Evolutionary conservation across 805 yeast species (phyloP).

Genomic region (Kazachstania kunashirensis): DNA sequence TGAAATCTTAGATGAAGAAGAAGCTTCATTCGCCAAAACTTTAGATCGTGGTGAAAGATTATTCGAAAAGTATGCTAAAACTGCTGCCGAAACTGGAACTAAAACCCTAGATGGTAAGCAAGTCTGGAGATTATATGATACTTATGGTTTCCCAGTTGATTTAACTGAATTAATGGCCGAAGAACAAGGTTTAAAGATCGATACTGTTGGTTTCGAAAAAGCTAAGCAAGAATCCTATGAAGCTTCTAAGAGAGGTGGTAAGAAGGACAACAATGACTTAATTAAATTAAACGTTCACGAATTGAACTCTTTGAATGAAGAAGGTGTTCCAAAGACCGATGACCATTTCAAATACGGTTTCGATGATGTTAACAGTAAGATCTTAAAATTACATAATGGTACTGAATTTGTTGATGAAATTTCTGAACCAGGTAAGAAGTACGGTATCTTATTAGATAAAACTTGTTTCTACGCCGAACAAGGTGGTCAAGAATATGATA

Average conservation of each 20-base stretch:
- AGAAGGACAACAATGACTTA: slow-evolving; percentile 44
- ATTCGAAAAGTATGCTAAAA: slow-evolving; percentile 84
- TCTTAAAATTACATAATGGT: slow-evolving; percentile 66
- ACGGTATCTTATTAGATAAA: slow-evolving; percentile 76
- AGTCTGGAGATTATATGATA: slow-evolving; percentile 97
- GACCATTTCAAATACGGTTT: slow-evolving; percentile 70
- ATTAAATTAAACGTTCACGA: slow-evolving; percentile 89
- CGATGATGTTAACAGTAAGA: slow-evolving; percentile 57
- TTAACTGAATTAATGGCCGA: slow-evolving; percentile 97
- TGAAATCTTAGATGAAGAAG: slow-evolving; percentile 94
- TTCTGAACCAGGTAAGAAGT: slow-evolving; percentile 40
- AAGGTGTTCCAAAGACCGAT: slow-evolving; percentile 64
- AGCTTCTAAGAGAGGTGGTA: slow-evolving; percentile 87
- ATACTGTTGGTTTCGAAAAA: slow-evolving; percentile 82
- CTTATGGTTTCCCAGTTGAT: slow-evolving; percentile 98
- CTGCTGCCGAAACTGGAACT: slow-evolving; percentile 64
- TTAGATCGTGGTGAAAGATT: slow-evolving; percentile 96
- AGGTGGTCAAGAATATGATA: slow-evolving; percentile 98
- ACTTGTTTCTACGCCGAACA: slow-evolving; percentile 97
- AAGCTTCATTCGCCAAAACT: slow-evolving; percentile 87
- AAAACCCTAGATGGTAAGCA: slow-evolving; percentile 83
- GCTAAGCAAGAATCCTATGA: slow-evolving; percentile 85
- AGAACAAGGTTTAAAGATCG: slow-evolving; percentile 88
- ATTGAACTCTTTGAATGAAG: slow-evolving; percentile 55
- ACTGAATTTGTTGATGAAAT: slow-evolving; percentile 47